phyloP scores from a whole-genome alignment of 768 basidiomycete species.

The Lentinus brumalis region DNA sequence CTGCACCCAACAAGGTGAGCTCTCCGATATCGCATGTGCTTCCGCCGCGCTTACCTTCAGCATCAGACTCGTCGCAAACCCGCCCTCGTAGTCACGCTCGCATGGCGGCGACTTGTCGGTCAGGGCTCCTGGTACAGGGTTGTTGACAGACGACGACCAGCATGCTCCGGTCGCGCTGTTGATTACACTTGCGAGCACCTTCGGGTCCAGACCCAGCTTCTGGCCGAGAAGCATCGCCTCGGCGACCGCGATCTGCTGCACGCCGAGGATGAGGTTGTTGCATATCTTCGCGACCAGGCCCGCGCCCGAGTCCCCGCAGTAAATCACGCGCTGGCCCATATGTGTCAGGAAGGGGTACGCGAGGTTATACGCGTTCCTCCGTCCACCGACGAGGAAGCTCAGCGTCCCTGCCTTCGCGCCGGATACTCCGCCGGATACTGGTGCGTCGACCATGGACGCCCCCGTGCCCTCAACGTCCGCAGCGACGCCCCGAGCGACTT shows the following conservation, averaged over 20 bases:
- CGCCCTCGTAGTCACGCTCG: conserved; percentile 81
- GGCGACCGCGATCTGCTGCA: conserved; percentile 77
- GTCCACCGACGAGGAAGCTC: conserved; percentile 90
- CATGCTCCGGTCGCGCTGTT: conserved; percentile 84
- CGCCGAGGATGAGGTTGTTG: conserved; percentile 65
- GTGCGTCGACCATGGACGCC: conserved; percentile 87
- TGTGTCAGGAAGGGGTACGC: conserved; percentile 60
- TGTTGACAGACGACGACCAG: conserved; percentile 86
- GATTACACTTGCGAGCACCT: conserved; percentile 77
- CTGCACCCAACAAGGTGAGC: conserved; percentile 39
- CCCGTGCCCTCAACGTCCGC: conserved; percentile 51
- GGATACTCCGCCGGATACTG: conserved; percentile 89
- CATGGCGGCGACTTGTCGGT: conserved; percentile 77
- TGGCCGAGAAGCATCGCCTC: conserved; percentile 90
- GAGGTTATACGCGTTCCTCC: conserved; percentile 53
- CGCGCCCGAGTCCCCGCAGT: conserved; percentile 81
- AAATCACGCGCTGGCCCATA: conserved; percentile 83
- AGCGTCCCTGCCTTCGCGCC: conserved; percentile 88
- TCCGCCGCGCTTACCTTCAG: conserved; percentile 56
- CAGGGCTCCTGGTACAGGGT: conserved; percentile 79
- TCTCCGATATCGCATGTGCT: not conserved
- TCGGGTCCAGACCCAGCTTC: conserved; percentile 77
- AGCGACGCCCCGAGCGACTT: conserved; percentile 69
- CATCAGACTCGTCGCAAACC: conserved; percentile 84
- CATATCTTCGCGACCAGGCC: conserved; percentile 90